A percentile compares a stretch with the other conserved stretches of the same genome.
Conservation (phyloP, 208 protist species). For the Crithidia fasciculata region DNA sequence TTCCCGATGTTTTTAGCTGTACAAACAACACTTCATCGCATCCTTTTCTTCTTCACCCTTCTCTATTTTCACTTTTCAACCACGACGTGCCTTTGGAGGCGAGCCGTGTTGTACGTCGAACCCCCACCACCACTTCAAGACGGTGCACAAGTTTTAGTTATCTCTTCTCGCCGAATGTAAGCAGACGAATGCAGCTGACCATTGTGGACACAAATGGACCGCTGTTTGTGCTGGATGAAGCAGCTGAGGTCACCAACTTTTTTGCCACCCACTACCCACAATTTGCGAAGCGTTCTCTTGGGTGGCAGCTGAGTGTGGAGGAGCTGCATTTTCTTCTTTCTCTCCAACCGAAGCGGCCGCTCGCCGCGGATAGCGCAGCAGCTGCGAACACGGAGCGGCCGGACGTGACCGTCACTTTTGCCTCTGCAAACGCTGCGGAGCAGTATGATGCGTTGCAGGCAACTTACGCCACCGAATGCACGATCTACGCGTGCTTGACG, state of each 20-base stretch:
- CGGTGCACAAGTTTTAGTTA: not conserved
- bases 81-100: not conserved
- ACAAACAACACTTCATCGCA: not conserved
- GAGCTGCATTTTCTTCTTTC: conserved; percentile 46
- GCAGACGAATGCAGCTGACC: conserved; percentile 10
- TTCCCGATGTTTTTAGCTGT: not conserved
- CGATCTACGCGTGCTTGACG: conserved; percentile 56
- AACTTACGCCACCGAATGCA: conserved; percentile 41
- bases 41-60: not conserved
- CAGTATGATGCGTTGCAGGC: conserved; percentile 21
- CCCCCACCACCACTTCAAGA: not conserved
- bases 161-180: conserved; percentile 6
- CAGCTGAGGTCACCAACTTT: conserved; percentile 3
- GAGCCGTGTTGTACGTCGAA: not conserved
- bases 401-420: conserved; percentile 34
- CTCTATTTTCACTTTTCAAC: conserved; percentile 1
- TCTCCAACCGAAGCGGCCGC: not conserved
- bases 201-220: conserved; percentile 29
- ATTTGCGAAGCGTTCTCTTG: conserved; percentile 51
- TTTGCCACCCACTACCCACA: conserved; percentile 49
- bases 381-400: not conserved
- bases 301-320: conserved; percentile 63
- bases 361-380: not conserved
- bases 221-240: conserved; percentile 25
- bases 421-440: conserved; percentile 6